Percentiles rank a stretch among this genome's conserved stretches.
phyloP scores from a whole-genome alignment of 441 rosid genomes.

The Omphalea diandra region DNA sequence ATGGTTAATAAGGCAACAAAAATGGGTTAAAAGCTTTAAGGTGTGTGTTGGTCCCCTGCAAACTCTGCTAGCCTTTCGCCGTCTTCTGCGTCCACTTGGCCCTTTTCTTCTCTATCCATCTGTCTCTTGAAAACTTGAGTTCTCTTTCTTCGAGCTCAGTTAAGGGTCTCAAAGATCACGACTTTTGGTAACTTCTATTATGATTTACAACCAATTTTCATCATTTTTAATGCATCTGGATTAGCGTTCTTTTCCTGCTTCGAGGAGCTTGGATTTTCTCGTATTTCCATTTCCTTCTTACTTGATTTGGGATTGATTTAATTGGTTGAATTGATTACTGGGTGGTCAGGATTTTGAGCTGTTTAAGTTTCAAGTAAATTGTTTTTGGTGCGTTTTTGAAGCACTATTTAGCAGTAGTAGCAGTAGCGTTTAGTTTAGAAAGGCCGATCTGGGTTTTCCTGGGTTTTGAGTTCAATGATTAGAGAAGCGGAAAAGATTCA shows the following conservation, averaged over 20 bases:
- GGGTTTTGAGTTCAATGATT: slow-evolving; percentile 29
- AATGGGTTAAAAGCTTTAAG: background rate
- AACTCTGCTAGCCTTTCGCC: slow-evolving; percentile 45
- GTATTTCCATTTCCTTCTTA: slow-evolving; percentile 17
- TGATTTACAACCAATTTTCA: slow-evolving; percentile 6
- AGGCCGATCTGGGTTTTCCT: slow-evolving; percentile 30
- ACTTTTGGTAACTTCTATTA: slow-evolving; percentile 27
- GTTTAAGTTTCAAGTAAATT: slow-evolving; percentile 9
- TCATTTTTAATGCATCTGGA: slow-evolving; percentile 46
- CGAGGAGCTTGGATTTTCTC: slow-evolving; percentile 32
- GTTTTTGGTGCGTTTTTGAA: background rate
- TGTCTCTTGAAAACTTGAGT: slow-evolving; percentile 25
- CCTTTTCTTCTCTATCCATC: slow-evolving; percentile 6
- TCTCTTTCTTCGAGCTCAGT: slow-evolving; percentile 33
- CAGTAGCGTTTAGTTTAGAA: slow-evolving; percentile 27
- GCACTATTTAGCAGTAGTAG: slow-evolving; percentile 22
- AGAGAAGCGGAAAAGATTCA: slow-evolving; percentile 32
- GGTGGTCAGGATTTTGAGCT: slow-evolving; percentile 19
- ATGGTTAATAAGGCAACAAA: slow-evolving; percentile 11
- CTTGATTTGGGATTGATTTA: slow-evolving; percentile 18
- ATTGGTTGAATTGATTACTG: slow-evolving; percentile 17
- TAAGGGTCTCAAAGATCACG: slow-evolving; percentile 9
- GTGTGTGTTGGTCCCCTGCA: slow-evolving; percentile 36
- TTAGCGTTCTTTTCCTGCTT: slow-evolving; percentile 34
- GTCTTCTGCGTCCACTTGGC: slow-evolving; percentile 54